Evolutionary conservation across 352 stramenopile species (phyloP), one percentile per base, ranked within the genome.

Genomic region (Phytophthora sansomeana): DNA sequence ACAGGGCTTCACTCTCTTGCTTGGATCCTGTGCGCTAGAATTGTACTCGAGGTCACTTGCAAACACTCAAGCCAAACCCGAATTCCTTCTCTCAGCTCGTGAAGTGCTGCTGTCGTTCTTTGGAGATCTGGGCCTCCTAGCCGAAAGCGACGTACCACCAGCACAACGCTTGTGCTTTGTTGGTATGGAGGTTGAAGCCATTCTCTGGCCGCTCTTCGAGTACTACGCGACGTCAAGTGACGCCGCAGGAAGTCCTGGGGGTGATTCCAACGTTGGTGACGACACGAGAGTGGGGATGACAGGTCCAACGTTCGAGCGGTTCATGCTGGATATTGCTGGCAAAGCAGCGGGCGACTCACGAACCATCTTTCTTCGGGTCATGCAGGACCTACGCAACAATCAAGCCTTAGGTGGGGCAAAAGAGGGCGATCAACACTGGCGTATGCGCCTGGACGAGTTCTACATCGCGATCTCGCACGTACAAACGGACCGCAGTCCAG

Each of bases 121-220:
- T 42, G 79, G 70, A 17, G 81, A 93, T 44, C 60, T 92, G 6
- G 79, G 78, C 0, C 74, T 90, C 10, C 56, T 88, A 2, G 38
- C 43, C 14, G 78, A 88, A 16, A 89, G 83, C 48, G 67, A 84
- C 2, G 47, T 83, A 13, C 80, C 75, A 4, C 32, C 68, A 8
- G 53, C 65, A 21, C 42, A 60, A 16, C 71, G 65, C 3, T 76
- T 89, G n/a, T 90, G 78, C 58, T 81, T 90, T 29, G 83, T 94
- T 21, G 85, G 83, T 0, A 74, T 77, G 16, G 83, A 94, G 24
- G 76, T 91, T 14, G 81, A 94, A 60, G 75, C 55, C 17, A 83
- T 94, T 13, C 59, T 92, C 10, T 94, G 83, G 83, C 80, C 83
- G n/a, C 78, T 94, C 7, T 92, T 92, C 52, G 81, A 92, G 50